Evolutionary conservation across 164 flowering plant genomes (phyloP).

Genomic region (Magnolia sinica): DNA sequence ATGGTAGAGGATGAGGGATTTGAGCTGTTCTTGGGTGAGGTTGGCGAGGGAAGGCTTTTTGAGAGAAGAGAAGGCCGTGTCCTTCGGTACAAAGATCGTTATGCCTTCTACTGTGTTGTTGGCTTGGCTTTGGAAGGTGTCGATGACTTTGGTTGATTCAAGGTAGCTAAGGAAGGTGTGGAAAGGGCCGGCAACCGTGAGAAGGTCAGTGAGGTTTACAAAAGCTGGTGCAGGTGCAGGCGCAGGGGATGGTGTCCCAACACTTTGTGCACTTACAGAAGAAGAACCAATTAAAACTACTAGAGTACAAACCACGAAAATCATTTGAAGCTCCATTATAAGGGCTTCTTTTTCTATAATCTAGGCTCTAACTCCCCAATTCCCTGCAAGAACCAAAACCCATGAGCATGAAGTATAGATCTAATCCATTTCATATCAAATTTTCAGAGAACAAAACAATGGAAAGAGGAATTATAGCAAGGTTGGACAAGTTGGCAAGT

Average conservation of each 20-base stretch:
- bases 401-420: neutral
- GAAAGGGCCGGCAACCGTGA: slow-evolving; percentile 85
- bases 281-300: slow-evolving; percentile 29
- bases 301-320: slow-evolving; percentile 20
- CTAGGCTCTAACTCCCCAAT: slow-evolving; percentile 13
- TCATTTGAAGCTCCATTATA: slow-evolving; percentile 29
- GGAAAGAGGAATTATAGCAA: too few species aligned
- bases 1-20: slow-evolving; percentile 64
- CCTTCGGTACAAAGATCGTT: slow-evolving; percentile 81
- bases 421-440: neutral
- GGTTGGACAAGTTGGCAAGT: too few species aligned
- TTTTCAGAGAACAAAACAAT: neutral
- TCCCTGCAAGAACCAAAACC: slow-evolving; percentile 29
- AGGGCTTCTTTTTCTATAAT: neutral
- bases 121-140: slow-evolving; percentile 82
- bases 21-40: slow-evolving; percentile 70
- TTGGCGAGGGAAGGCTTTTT: slow-evolving; percentile 65
- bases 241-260: slow-evolving; percentile 51
- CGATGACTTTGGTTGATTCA: slow-evolving; percentile 61
- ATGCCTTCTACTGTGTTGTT: slow-evolving; percentile 76
- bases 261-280: slow-evolving; percentile 32
- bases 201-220: slow-evolving; percentile 71
- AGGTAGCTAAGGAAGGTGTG: slow-evolving; percentile 60
- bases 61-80: slow-evolving; percentile 57
- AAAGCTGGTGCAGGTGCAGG: slow-evolving; percentile 70